Conservation (phyloP, 352 stramenopile genomes). For the Globisporangium middletonii region DNA sequence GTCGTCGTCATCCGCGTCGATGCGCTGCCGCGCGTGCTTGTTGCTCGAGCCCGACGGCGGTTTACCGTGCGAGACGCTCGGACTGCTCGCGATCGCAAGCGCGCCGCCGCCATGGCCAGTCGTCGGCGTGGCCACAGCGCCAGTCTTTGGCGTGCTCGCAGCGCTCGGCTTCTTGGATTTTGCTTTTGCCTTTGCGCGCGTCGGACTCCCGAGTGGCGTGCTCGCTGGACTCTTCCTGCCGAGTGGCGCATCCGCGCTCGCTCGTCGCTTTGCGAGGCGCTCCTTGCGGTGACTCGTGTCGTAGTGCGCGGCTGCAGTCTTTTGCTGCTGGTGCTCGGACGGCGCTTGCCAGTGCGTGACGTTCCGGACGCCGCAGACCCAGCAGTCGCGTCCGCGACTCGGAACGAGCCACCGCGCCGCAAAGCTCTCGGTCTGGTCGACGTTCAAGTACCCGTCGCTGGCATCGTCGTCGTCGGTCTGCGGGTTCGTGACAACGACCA, state of each 20-base stretch:
- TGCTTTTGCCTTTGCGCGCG: conserved; percentile 8
- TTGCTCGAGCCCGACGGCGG: conserved; percentile 7
- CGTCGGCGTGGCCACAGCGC: too few relatives aligned
- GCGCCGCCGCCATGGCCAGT: too few relatives aligned
- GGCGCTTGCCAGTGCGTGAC: conserved; percentile 52
- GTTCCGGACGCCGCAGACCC: conserved; percentile 75
- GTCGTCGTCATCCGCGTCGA: conserved; percentile 17
- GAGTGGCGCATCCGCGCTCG: conserved; percentile 5
- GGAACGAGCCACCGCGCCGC: conserved; percentile 66
- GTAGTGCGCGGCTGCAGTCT: conserved; percentile 11
- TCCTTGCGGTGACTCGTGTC: conserved; percentile 11
- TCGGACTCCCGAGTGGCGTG: conserved; percentile 3
- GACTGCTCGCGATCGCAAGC: conserved; percentile 1
- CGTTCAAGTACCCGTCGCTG: conserved; percentile 58
- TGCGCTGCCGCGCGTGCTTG: conserved; percentile 6
- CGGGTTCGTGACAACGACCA: conserved; percentile 69
- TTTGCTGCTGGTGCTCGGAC: conserved; percentile 29
- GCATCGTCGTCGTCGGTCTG: conserved; percentile 36
- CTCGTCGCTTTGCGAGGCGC: not conserved
- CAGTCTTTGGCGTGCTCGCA: too few relatives aligned
- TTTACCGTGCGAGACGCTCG: conserved; percentile 5
- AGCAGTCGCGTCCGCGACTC: conserved; percentile 47
- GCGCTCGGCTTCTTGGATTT: conserved; percentile 10
- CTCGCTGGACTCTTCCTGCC: not conserved
- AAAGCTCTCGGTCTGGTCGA: conserved; percentile 63